These are phyloP conservation scores for Penicillium digitatum DNA, from an alignment of 2,329 filamentous ascomycete genomes.

Conservation along the genomic window DNA sequence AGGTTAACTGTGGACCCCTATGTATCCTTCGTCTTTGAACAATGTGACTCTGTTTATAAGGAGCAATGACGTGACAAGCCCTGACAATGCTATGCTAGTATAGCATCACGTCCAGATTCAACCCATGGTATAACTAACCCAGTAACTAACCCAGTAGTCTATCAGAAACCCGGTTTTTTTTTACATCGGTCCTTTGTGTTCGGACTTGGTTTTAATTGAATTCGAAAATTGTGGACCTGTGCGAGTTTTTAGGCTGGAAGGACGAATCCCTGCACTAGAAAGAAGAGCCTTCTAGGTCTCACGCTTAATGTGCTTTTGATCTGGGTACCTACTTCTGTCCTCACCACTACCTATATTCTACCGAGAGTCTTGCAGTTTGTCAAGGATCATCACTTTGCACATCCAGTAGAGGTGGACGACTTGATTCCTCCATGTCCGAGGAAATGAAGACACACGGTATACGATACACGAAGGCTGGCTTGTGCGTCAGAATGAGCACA, in stretches of 20 bases:
- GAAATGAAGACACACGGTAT: conserved; percentile 16
- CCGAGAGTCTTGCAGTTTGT: no score
- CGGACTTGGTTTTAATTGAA: background rate
- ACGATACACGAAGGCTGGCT: conserved; percentile 13
- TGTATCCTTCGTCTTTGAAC: background rate
- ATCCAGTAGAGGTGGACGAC: background rate
- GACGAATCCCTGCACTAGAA: background rate
- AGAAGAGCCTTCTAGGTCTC: background rate
- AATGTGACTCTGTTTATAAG: background rate
- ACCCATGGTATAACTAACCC: background rate
- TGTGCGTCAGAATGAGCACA: conserved; percentile 8
- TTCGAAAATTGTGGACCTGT: background rate
- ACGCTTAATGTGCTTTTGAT: background rate
- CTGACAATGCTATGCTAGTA: background rate
- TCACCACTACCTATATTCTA: background rate
- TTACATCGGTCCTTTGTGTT: background rate
- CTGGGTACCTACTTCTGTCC: background rate
- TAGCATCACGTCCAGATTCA: background rate
- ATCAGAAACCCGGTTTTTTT: no score
- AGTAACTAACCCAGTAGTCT: no score
- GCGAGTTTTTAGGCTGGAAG: background rate
- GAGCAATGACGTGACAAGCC: conserved; percentile 4
- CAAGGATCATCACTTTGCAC: background rate
- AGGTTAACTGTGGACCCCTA: background rate
- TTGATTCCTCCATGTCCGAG: background rate